A percentile compares a stretch with the other conserved stretches of the same genome.
Evolutionary conservation across 2,329 filamentous ascomycete species (phyloP).

Genomic region (Cytospora piceicola): DNA sequence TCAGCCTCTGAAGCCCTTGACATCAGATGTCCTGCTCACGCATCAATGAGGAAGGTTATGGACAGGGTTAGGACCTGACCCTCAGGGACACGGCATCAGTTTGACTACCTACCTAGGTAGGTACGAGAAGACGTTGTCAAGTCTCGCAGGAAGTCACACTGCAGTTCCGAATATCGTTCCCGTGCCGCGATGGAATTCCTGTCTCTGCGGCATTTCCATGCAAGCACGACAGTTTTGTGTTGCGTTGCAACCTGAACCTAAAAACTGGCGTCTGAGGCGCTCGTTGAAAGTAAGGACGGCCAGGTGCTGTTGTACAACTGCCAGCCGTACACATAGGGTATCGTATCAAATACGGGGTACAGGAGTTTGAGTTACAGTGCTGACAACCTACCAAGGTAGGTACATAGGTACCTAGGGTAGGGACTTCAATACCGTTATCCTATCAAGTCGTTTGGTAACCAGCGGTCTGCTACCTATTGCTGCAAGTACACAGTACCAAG

Average conservation of each 20-base stretch:
- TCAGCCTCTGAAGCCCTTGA: neutral
- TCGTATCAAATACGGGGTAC: neutral
- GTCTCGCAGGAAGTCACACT: conserved; percentile 18
- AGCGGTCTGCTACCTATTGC: neutral
- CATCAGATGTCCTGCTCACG: neutral
- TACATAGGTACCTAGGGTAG: neutral
- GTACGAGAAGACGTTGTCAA: neutral
- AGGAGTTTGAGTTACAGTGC: neutral
- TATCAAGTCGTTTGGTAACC: too few relatives aligned
- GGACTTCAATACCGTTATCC: too few relatives aligned
- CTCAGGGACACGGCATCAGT: neutral
- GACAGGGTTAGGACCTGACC: neutral
- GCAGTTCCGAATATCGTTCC: conserved; percentile 12
- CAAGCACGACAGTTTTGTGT: conserved; percentile 11
- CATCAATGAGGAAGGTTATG: neutral
- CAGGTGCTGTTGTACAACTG: conserved; percentile 28
- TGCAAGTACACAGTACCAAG: neutral
- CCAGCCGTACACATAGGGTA: conserved; percentile 29
- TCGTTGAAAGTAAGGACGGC: neutral
- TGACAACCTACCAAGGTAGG: neutral
- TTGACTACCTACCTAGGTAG: too few relatives aligned
- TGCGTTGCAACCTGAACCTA: conserved; percentile 12
- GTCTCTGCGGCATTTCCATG: conserved; percentile 16
- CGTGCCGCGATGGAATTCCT: conserved; percentile 5
- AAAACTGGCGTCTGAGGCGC: conserved; percentile 20